Evolutionary conservation across 257 asterid species (phyloP).

Genomic region (Oldenlandia corymbosa): DNA sequence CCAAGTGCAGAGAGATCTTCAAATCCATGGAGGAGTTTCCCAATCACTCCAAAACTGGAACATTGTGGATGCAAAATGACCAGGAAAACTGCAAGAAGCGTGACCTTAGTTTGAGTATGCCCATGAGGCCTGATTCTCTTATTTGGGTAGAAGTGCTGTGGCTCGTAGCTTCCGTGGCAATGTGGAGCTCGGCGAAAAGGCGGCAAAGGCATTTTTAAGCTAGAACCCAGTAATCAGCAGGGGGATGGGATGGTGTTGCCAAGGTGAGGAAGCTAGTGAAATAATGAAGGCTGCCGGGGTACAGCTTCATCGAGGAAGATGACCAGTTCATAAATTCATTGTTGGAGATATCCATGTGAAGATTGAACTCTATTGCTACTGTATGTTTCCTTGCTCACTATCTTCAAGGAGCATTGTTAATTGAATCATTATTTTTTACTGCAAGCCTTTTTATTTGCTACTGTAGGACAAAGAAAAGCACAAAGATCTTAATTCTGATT

Average conservation of each 20-base stretch:
- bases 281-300: constrained; percentile 68
- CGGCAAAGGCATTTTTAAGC: constrained; percentile 44
- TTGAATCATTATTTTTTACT: no score
- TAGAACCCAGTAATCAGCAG: constrained; percentile 67
- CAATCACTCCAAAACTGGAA: constrained; percentile 24
- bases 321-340: constrained; percentile 63
- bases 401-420: no score
- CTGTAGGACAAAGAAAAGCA: no score
- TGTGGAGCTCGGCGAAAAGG: constrained; percentile 64
- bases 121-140: constrained; percentile 80
- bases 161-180: constrained; percentile 82
- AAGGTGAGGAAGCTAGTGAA: constrained; percentile 62
- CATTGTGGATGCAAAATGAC: constrained; percentile 88
- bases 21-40: constrained; percentile 6
- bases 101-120: constrained; percentile 50
- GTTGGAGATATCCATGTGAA: constrained; percentile 59
- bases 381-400: no score
- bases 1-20: constrained; percentile 19
- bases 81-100: constrained; percentile 60
- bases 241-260: constrained; percentile 66
- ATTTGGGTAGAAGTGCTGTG: constrained; percentile 82
- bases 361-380: constrained; percentile 42
- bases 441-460: no score
- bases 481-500: no score
- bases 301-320: constrained; percentile 79